Percentiles rank a stretch among this genome's conserved stretches.
These are phyloP conservation scores for Lippia alba DNA, from an alignment of 305 asterid species.

Conservation along the genomic window DNA sequence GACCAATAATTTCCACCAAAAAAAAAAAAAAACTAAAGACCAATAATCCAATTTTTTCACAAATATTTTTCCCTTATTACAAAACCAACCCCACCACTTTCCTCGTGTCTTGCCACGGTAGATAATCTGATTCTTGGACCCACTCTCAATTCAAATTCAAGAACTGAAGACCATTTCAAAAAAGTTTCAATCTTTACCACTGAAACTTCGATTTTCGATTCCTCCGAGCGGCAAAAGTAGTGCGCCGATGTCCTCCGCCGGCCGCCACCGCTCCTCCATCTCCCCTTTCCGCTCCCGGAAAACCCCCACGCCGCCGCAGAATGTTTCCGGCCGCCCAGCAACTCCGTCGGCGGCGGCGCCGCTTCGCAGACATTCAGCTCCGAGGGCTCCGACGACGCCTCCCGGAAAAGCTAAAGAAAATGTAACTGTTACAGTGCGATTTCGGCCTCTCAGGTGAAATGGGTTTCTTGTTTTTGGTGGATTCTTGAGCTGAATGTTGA, in stretches of 20 bases:
- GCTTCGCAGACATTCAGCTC: slow-evolving; percentile 37
- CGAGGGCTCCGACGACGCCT: slow-evolving; percentile 38
- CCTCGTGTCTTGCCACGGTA: slow-evolving; percentile 25
- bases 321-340: slow-evolving; percentile 40
- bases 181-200: slow-evolving; percentile 21
- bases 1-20: too few relatives aligned
- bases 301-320: slow-evolving; percentile 46
- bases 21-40: too few relatives aligned
- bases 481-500: slow-evolving; percentile 13
- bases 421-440: slow-evolving; percentile 84
- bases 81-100: slow-evolving; percentile 3
- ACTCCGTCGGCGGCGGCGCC: slow-evolving; percentile 41
- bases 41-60: too few relatives aligned
- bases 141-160: slow-evolving; percentile 27
- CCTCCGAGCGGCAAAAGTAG: slow-evolving; percentile 60
- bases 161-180: slow-evolving; percentile 32
- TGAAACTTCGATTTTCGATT: slow-evolving; percentile 41
- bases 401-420: slow-evolving; percentile 62
- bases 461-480: neutral
- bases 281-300: slow-evolving; percentile 82
- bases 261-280: slow-evolving; percentile 70
- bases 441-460: slow-evolving; percentile 83
- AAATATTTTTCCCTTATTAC: neutral
- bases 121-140: slow-evolving; percentile 27
- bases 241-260: slow-evolving; percentile 40